Conservation (phyloP, 495 filamentous ascomycete species). For the Xylaria intraflava region DNA sequence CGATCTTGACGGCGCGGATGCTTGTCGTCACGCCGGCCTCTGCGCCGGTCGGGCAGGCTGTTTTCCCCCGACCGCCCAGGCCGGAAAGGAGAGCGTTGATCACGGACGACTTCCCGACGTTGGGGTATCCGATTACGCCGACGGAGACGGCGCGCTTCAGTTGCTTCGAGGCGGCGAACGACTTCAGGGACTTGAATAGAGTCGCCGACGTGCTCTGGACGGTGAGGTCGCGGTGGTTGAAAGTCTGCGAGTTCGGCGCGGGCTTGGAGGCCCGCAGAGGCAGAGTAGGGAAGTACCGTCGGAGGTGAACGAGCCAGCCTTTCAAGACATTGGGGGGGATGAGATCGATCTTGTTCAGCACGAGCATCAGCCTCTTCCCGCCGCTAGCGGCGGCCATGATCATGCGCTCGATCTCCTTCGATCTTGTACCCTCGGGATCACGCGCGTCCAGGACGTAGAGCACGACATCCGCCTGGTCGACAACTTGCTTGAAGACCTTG, state of each 20-base stretch:
- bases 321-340: slow-evolving; percentile 75
- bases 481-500: slow-evolving; percentile 94
- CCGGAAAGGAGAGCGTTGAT: slow-evolving; percentile 89
- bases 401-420: slow-evolving; percentile 80
- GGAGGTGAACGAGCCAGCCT: slow-evolving; percentile 76
- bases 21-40: slow-evolving; percentile 91
- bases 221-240: slow-evolving; percentile 85
- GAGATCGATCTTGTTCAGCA: slow-evolving; percentile 96
- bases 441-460: slow-evolving; percentile 93
- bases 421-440: slow-evolving; percentile 86
- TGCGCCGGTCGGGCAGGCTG: slow-evolving; percentile 80
- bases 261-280: slow-evolving; percentile 81
- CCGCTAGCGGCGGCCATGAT: slow-evolving; percentile 79
- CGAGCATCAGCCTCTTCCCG: slow-evolving; percentile 81
- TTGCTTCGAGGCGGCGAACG: slow-evolving; percentile 74
- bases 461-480: slow-evolving; percentile 80
- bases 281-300: slow-evolving; percentile 87
- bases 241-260: slow-evolving; percentile 79
- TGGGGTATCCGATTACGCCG: slow-evolving; percentile 93
- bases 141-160: slow-evolving; percentile 86
- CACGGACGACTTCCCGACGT: slow-evolving; percentile 94
- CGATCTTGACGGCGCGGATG: slow-evolving; percentile 84
- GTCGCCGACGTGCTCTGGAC: slow-evolving; percentile 79
- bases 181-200: slow-evolving; percentile 86
- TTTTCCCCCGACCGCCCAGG: slow-evolving; percentile 55